Percentiles rank a stretch among this genome's conserved stretches.
Evolutionary conservation across 2,329 filamentous ascomycete genomes (phyloP).

Genomic region (Pestalotiopsis sp.): DNA sequence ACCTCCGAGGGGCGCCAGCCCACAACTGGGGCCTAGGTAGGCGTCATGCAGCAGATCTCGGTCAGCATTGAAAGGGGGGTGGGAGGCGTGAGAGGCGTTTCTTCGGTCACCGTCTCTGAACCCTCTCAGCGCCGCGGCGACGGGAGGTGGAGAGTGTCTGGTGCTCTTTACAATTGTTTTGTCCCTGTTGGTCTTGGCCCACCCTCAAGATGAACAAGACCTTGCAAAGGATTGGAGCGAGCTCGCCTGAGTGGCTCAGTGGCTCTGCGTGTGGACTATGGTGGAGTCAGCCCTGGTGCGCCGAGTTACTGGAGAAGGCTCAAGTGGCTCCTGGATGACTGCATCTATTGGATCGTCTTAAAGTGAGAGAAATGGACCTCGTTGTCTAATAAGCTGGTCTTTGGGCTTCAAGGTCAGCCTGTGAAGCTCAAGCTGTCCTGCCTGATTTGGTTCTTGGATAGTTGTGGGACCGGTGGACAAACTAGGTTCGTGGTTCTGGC

Average conservation of each 20-base stretch:
- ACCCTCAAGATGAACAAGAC: too few relatives aligned
- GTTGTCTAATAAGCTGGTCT: background rate
- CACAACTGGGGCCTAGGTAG: background rate
- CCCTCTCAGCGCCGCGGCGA: too few relatives aligned
- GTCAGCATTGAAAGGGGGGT: background rate
- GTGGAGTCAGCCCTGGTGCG: background rate
- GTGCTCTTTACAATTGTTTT: too few relatives aligned
- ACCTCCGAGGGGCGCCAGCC: background rate
- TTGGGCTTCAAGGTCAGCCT: background rate
- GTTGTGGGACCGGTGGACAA: constrained; percentile 3
- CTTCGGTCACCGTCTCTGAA: background rate
- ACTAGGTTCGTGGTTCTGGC: background rate
- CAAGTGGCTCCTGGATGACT: background rate
- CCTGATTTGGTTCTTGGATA: background rate
- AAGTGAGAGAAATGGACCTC: background rate
- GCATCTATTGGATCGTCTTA: background rate
- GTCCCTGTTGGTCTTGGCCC: too few relatives aligned
- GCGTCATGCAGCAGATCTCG: constrained; percentile 6
- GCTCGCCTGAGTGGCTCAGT: background rate
- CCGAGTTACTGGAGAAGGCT: background rate
- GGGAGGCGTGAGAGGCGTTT: background rate
- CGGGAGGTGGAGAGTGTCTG: too few relatives aligned
- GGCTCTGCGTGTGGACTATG: background rate
- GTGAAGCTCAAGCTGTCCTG: background rate
- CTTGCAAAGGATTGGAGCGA: background rate